phyloP scores from a whole-genome alignment of 441 rosid species.

The Geranium incanum region DNA sequence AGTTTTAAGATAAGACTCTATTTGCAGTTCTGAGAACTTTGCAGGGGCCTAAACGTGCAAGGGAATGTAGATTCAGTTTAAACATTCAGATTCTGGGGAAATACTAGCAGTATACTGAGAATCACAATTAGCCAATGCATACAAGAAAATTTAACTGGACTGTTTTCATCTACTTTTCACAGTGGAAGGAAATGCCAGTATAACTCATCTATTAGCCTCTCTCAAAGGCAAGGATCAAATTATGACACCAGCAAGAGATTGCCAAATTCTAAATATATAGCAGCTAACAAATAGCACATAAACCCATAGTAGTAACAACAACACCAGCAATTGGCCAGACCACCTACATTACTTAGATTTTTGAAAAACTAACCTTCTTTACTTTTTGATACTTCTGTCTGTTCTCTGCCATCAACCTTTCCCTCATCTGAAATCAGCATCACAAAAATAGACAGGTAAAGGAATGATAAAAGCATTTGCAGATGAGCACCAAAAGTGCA shows the following conservation, averaged over 20 bases:
- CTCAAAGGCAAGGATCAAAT: background rate
- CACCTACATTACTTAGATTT: background rate
- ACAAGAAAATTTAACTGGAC: background rate
- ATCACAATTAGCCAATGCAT: background rate
- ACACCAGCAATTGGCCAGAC: background rate
- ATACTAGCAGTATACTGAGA: background rate
- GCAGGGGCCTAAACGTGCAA: constrained; percentile 61
- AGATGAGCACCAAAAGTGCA: constrained; percentile 12
- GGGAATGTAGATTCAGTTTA: constrained; percentile 17
- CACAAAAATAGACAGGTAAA: constrained; percentile 1
- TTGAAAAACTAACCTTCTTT: constrained; percentile 59
- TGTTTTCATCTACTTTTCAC: background rate
- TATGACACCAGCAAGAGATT: background rate
- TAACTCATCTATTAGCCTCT: background rate
- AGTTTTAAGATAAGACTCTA: constrained; percentile 87
- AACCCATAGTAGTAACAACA: background rate
- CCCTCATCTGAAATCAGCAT: constrained; percentile 66
- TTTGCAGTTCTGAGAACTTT: constrained; percentile 85
- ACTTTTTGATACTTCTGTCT: constrained; percentile 92
- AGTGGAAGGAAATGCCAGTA: background rate
- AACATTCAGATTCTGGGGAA: constrained; percentile 8
- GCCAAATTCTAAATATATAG: background rate
- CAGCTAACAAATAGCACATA: background rate
- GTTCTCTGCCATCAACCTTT: constrained; percentile 92
- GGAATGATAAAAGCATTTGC: constrained; percentile 20